A percentile compares a stretch with the other conserved stretches of the same genome.
Conservation (phyloP, 1,284 basidiomycete species). For the Fomitopsis betulina region DNA sequence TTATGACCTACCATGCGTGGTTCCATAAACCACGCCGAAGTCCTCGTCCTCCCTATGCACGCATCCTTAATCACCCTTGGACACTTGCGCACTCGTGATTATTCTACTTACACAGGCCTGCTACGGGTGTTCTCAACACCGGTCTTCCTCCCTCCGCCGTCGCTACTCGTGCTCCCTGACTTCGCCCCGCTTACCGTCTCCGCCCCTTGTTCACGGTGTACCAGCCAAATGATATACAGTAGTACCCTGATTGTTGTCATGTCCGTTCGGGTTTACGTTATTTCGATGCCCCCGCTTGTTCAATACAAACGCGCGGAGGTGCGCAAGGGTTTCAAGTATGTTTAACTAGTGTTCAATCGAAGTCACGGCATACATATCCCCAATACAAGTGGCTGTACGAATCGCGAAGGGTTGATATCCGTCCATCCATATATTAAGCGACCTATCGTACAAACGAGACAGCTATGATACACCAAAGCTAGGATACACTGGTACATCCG, state of each 20-base stretch:
- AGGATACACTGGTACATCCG: background rate
- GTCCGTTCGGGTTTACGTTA: background rate
- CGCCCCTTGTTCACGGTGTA: slow-evolving; percentile 1
- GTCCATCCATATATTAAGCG: background rate
- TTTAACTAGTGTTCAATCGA: background rate
- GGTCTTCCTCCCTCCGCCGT: background rate
- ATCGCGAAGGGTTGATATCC: background rate
- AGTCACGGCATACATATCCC: background rate
- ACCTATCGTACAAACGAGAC: background rate
- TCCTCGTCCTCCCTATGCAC: background rate
- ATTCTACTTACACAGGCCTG: background rate
- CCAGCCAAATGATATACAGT: background rate
- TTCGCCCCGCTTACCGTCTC: background rate
- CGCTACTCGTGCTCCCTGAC: background rate
- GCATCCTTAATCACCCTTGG: background rate
- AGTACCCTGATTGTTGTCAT: background rate
- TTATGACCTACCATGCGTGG: background rate
- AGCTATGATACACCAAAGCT: slow-evolving; percentile 1
- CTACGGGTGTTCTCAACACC: background rate
- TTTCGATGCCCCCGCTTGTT: background rate
- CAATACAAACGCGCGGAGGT: background rate
- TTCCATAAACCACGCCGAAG: background rate
- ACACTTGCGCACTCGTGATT: background rate
- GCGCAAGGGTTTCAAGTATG: background rate
- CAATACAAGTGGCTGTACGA: background rate